Base-by-base conservation (phyloP, 192 early-diverging fungal genomes). In the Phlyctochytrium planicorne region DNA sequence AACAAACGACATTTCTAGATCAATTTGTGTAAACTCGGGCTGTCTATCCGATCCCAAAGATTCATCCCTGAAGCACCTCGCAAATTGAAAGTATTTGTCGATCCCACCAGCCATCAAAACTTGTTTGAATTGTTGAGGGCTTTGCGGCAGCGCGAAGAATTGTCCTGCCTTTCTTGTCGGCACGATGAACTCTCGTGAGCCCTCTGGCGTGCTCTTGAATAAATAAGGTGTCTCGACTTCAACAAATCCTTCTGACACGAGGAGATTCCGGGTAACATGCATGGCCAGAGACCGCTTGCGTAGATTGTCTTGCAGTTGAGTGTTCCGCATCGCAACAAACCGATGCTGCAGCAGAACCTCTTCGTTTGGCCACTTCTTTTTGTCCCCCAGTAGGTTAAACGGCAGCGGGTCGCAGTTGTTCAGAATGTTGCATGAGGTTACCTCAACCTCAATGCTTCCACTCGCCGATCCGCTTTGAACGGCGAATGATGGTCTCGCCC, bases 21-120 rank as follows among this genome's bases (percentile, higher is more conserved):
- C 94, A 55, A 97, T 84, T 75, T 97, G 94, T 2, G 93, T 97
- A 64, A 97, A 97, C 71, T 97, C 94, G 20, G 93, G 93, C 70
- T 97, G 94, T 29, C 94, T 83, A 73, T 97, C 93, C 0, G 91
- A 83, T 4, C 93, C 84, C 53, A 90, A 71, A 70, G 92, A 90
- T 59, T 97, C 94, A 63, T 97, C 94, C 55, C 94, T 80, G 69
- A 94, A 97, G 68, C 94, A 97, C 20, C 90, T 83, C 1, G 93
- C 94, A 56, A 97, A 88, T 77, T 97, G 94, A 72, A 87, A 97
- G 78, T 97, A 97, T 52, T 90, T 82, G 70, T 97, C 94, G 20
- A 94, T 82, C 0, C 92, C 92, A 59, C 87, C 91, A 0, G 89
- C 87, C 93, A 97, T 97, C 55, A 97, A 78, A 69, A 94, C 81